Base-by-base conservation (phyloP, 306 rosid genomes). In the Dryas drummondii region DNA sequence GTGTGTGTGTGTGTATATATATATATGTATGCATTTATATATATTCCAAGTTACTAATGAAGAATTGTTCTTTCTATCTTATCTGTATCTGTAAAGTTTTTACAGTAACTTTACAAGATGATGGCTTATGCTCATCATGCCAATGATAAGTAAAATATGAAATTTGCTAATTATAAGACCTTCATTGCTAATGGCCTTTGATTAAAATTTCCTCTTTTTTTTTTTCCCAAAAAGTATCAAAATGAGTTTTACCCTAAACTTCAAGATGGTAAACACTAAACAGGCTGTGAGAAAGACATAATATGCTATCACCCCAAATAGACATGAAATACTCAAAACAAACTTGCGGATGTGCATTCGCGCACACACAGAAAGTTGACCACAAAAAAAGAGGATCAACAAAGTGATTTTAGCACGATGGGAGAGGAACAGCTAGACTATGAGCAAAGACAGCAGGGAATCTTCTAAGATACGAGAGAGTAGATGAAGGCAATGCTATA, bases 181-280 rank as follows among this genome's bases (percentile, higher is more conserved):
- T 44, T 41, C 17, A 7, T 66, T 11, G 4, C 5, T n/a, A 32
- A 44, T 0, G 7, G 62, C 10, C 14, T 19, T 54, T 71, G 75
- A 17, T 41, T 17, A 17, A 8, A 41, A 51, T 32, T 45, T 40
- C 44, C 8, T 17, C 5, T 66, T 19, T 22, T 48, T 22, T 5
- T 45, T 47, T n/a, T 50, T 22, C 54, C n/a, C 13, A n/a, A 27
- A 19, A 70, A 41, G 53, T 32, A 70, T 63, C 12, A 70, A 6
- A 54, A 9, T 69, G 9, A 70, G 64, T 6, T 54, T n/a, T 10
- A 54, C 19, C n/a, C 42, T 54, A 71, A 56, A 22, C 44, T 44
- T 19, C 52, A 56, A 71, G 76, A 71, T 19, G 66, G 66, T 44
- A 71, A 71, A 71, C 55, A 44, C 54, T 44, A 71, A 71, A 71